A percentile compares a stretch with the other conserved stretches of the same genome.
These are phyloP conservation scores for Penicillium samsonianum DNA, from an alignment of 495 filamentous ascomycete genomes.

Conservation along the genomic window DNA sequence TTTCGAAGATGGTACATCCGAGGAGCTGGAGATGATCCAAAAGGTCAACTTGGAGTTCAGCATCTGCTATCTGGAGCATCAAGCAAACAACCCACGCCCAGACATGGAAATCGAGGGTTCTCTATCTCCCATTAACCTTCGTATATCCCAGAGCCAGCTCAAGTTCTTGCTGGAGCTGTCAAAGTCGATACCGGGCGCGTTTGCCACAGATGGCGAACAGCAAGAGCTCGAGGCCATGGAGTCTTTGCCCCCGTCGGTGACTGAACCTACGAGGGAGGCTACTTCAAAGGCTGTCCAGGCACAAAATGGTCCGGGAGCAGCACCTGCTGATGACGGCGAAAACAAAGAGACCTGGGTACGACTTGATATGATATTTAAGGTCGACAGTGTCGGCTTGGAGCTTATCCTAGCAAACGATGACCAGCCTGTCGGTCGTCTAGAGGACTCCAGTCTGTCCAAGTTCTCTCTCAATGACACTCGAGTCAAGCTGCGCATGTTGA, in stretches of 20 bases:
- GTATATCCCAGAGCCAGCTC: conserved; percentile 86
- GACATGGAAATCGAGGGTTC: conserved; percentile 88
- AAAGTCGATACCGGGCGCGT: conserved; percentile 80
- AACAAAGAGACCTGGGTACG: conserved; percentile 81
- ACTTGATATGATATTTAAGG: conserved; percentile 89
- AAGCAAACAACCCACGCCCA: conserved; percentile 71
- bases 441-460: conserved; percentile 81
- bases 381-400: conserved; percentile 83
- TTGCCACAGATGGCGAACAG: conserved; percentile 73
- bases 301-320: conserved; percentile 43
- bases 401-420: conserved; percentile 75
- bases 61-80: conserved; percentile 87
- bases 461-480: conserved; percentile 92
- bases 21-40: conserved; percentile 94
- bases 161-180: conserved; percentile 85
- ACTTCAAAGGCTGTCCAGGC: conserved; percentile 45
- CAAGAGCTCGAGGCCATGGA: conserved; percentile 64
- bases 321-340: conserved; percentile 61
- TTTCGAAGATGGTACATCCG: conserved; percentile 66
- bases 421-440: conserved; percentile 73
- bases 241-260: conserved; percentile 60
- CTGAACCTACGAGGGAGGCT: conserved; percentile 48
- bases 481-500: conserved; percentile 92
- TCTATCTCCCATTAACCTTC: conserved; percentile 89
- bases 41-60: conserved; percentile 92